These are phyloP conservation scores for Penicillium sp. DNA, from an alignment of 2,329 filamentous ascomycete species.

Conservation along the genomic window DNA sequence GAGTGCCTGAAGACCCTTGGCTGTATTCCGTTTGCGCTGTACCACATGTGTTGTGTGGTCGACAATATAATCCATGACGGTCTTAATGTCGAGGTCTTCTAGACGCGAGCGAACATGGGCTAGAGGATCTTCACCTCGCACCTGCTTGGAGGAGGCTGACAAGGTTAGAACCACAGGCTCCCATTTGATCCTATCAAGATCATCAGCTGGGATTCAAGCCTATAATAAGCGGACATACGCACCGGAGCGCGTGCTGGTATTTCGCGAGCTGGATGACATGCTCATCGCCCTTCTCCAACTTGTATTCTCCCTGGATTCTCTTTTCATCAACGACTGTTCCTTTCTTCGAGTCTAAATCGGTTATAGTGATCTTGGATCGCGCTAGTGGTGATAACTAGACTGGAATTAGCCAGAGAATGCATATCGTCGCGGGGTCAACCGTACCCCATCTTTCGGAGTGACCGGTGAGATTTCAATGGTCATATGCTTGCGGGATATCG, in stretches of 20 bases:
- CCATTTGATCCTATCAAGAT: slow-evolving; percentile 60
- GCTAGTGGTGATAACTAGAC: slow-evolving; percentile 52
- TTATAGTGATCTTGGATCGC: slow-evolving; percentile 62
- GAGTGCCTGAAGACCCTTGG: slow-evolving; percentile 76
- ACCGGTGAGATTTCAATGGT: slow-evolving; percentile 63
- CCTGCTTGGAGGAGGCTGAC: slow-evolving; percentile 62
- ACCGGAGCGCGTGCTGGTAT: slow-evolving; percentile 50
- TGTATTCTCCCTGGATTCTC: slow-evolving; percentile 56
- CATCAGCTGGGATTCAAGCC: slow-evolving; percentile 2
- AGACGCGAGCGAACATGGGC: slow-evolving; percentile 55
- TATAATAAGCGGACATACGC: slow-evolving; percentile 2
- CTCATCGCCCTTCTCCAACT: slow-evolving; percentile 46
- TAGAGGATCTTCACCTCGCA: slow-evolving; percentile 57
- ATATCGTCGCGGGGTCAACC: slow-evolving; percentile 19
- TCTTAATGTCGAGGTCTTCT: slow-evolving; percentile 82
- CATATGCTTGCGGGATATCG: slow-evolving; percentile 81
- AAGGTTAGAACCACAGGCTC: slow-evolving; percentile 71
- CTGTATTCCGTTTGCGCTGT: slow-evolving; percentile 78
- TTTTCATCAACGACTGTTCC: slow-evolving; percentile 71
- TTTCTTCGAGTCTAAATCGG: slow-evolving; percentile 73
- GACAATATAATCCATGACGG: slow-evolving; percentile 61
- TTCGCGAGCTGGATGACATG: slow-evolving; percentile 65
- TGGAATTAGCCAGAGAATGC: slow-evolving; percentile 8
- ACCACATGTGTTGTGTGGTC: slow-evolving; percentile 76
- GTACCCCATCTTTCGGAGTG: slow-evolving; percentile 57